These are phyloP conservation scores for Alternaria gaisen DNA, from an alignment of 2,329 filamentous ascomycete species.

Conservation along the genomic window DNA sequence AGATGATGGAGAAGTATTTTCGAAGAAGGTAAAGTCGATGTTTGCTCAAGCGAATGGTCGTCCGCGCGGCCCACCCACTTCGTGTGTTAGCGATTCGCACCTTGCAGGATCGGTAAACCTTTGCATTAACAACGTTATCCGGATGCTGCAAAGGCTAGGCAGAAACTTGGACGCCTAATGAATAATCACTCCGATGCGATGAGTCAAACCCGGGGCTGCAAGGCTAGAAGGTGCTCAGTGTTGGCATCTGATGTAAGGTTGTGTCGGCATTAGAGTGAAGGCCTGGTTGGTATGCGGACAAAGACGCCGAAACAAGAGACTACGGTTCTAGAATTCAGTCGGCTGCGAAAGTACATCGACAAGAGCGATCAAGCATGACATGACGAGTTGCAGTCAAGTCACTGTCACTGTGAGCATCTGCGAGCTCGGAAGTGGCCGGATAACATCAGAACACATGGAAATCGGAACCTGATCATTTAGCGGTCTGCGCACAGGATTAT, in stretches of 20 bases:
- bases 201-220: constrained; percentile 25
- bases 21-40: constrained; percentile 7
- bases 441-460: constrained; percentile 16
- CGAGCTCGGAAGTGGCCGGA: constrained; percentile 34
- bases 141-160: constrained; percentile 4
- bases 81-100: not conserved
- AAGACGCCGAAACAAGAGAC: constrained; percentile 4
- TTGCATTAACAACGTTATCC: not conserved
- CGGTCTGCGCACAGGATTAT: constrained; percentile 20
- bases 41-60: constrained; percentile 1
- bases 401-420: constrained; percentile 13
- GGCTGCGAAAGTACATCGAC: not conserved
- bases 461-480: constrained; percentile 11
- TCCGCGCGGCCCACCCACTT: constrained; percentile 2
- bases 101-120: constrained; percentile 6
- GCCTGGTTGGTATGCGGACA: not conserved
- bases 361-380: not conserved
- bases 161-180: constrained; percentile 4
- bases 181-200: constrained; percentile 11
- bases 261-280: not conserved
- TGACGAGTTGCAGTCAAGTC: constrained; percentile 4
- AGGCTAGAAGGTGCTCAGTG: constrained; percentile 9
- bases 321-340: not conserved
- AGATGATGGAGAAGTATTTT: constrained; percentile 3
- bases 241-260: constrained; percentile 16